A percentile compares a stretch with the other conserved stretches of the same genome.
Evolutionary conservation across 2,329 filamentous ascomycete genomes (phyloP).

Genomic region (Mycosphaerelloides madeirae): DNA sequence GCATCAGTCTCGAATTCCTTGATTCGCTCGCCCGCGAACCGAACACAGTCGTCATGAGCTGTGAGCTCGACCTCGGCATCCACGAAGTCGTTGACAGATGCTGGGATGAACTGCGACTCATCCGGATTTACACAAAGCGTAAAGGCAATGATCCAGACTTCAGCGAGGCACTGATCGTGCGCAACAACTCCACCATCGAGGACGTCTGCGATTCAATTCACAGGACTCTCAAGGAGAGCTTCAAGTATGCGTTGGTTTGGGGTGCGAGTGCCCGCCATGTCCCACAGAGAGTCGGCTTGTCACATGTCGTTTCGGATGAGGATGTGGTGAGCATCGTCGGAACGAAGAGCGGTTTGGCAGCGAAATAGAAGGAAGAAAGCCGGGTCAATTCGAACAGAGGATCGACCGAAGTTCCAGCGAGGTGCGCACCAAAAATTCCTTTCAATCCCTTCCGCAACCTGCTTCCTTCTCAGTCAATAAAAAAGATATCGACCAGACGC

Average conservation of each 20-base stretch:
- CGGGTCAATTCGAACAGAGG: background rate
- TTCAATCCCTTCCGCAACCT: too few species aligned
- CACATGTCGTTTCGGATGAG: conserved; percentile 69
- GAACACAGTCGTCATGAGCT: conserved; percentile 94
- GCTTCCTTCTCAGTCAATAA: too few species aligned
- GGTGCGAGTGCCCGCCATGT: conserved; percentile 92
- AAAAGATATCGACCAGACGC: background rate
- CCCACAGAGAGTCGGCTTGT: conserved; percentile 84
- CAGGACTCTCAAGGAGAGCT: conserved; percentile 90
- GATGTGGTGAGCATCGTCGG: conserved; percentile 63
- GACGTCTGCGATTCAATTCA: conserved; percentile 97
- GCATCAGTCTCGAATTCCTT: conserved; percentile 86
- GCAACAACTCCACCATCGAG: conserved; percentile 82
- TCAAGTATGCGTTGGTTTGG: conserved; percentile 98
- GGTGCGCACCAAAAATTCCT: background rate
- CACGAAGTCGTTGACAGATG: conserved; percentile 90
- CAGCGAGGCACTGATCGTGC: conserved; percentile 84
- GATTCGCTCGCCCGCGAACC: conserved; percentile 89
- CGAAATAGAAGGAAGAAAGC: conserved; percentile 5
- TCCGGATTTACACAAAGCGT: conserved; percentile 92
- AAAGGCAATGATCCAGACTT: conserved; percentile 91
- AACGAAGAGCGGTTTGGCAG: conserved; percentile 35
- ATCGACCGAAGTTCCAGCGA: background rate
- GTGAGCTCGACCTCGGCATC: conserved; percentile 89
- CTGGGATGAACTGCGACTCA: conserved; percentile 87